A percentile compares a stretch with the other conserved stretches of the same genome.
These are phyloP conservation scores for Aechmea fasciata DNA, from an alignment of 176 grass and related monocot genomes.

Conservation along the genomic window DNA sequence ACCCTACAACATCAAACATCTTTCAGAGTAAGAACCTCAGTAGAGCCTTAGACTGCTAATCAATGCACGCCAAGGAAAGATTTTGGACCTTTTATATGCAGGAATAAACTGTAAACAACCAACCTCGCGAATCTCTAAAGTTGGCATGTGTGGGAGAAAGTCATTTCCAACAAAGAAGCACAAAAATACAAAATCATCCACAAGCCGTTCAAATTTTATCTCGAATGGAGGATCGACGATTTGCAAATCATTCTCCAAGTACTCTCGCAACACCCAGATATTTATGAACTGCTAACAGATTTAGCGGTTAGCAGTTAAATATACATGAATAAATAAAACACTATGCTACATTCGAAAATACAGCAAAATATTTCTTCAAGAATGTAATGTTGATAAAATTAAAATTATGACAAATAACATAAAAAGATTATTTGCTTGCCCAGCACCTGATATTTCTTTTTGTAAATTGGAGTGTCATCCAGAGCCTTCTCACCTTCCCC, in stretches of 20 bases:
- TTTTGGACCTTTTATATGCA: neutral
- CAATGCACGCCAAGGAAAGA: neutral
- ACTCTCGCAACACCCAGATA: slow-evolving; percentile 92
- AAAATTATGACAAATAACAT: neutral
- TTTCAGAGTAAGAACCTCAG: neutral
- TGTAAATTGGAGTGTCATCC: slow-evolving; percentile 82
- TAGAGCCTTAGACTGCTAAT: neutral
- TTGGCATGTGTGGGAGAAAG: slow-evolving; percentile 96
- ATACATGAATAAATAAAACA: slow-evolving; percentile 2
- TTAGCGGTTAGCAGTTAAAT: slow-evolving; percentile 24
- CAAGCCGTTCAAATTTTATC: slow-evolving; percentile 82
- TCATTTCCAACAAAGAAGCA: slow-evolving; percentile 99
- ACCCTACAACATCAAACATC: slow-evolving; percentile 53
- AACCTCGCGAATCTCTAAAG: slow-evolving; percentile 98
- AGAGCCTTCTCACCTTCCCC: slow-evolving; percentile 38
- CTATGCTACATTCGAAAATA: slow-evolving; percentile 10
- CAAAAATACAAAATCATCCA: slow-evolving; percentile 98
- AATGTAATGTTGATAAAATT: neutral
- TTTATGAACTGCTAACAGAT: slow-evolving; percentile 74
- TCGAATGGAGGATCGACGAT: slow-evolving; percentile 77
- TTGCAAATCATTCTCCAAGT: slow-evolving; percentile 89
- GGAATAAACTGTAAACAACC: slow-evolving; percentile 11
- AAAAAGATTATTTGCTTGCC: slow-evolving; percentile 5
- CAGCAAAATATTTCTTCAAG: neutral
- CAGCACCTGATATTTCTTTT: slow-evolving; percentile 97